Base-by-base conservation (phyloP, 352 stramenopile genomes). In the Globisporangium radiosum region DNA sequence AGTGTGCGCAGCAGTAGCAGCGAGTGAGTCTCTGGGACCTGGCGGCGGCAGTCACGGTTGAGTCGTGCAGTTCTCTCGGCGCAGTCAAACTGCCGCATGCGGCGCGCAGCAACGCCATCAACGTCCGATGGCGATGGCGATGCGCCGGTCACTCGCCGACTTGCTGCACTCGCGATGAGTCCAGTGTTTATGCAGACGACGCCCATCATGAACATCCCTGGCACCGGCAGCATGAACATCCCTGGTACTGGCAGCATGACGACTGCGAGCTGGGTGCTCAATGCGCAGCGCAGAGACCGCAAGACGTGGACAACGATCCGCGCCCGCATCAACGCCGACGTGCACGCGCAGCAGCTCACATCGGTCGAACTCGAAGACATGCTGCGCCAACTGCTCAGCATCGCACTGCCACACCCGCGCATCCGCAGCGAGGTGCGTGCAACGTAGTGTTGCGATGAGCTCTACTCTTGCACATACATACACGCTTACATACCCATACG, bases 351-450 rank as follows among this genome's bases (percentile, higher is more conserved):
- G 57, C 65, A 72, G 66, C 71, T 93, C 56, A 91, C 79, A 2
- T 33, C 25, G 2, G 25, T 33, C 56, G 79, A 93, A 48, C 61
- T 91, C 56, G 81, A 93, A 47, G 84, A 93, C n/a, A 87, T 90
- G n/a, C 58, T 93, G 4, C 72, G 71, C 47, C 81, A 93, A 59
- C 60, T 91, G n/a, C 56, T 88, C 44, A 54, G 49, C 48, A 62
- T 91, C 19, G 47, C 69, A 40, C 59, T 90, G 45, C 81, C 83
- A n/a, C 89, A 85, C 47, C 57, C 81, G 50, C 75, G 80, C 19
- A 84, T 91, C 59, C 70, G 81, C 54, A 70, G 78, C 51, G 84
- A 86, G 47, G 74, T 81, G 64, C 5, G 70, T 57, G 47, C 33
- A n/a, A 3, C 25, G 25, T 33, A 33, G 25, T 33, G 25, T 33